A percentile compares a stretch with the other conserved stretches of the same genome.
These are phyloP conservation scores for Tulasnella sp. DNA, from an alignment of 768 basidiomycete genomes.

Conservation along the genomic window DNA sequence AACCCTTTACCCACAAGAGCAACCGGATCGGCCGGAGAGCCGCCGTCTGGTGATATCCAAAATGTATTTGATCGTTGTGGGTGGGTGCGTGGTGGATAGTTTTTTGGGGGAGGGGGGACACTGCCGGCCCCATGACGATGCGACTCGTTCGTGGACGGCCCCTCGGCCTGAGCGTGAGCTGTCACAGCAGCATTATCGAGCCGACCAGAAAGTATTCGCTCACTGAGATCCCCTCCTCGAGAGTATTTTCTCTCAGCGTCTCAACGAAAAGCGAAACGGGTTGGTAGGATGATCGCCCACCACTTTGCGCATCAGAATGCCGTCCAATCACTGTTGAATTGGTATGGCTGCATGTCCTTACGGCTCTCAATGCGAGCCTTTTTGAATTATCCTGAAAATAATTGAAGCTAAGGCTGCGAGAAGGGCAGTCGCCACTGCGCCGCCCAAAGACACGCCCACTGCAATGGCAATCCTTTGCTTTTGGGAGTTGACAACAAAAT, in stretches of 20 bases:
- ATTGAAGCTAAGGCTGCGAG: neutral
- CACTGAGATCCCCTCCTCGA: neutral
- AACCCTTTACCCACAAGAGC: neutral
- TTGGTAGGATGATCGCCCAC: neutral
- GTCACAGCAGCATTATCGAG: neutral
- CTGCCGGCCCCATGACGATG: neutral
- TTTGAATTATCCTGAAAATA: neutral
- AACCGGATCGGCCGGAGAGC: neutral
- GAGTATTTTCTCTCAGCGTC: neutral
- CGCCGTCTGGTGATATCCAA: neutral
- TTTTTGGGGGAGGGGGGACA: no score
- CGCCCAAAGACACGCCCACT: neutral
- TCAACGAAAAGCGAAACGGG: neutral
- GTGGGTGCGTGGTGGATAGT: neutral
- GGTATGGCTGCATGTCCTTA: neutral
- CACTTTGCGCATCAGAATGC: neutral
- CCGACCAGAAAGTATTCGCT: neutral
- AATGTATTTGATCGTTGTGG: neutral
- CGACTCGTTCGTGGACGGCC: neutral
- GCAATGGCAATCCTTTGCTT: neutral
- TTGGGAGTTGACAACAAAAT: neutral
- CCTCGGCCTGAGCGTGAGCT: neutral
- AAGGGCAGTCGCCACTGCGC: neutral
- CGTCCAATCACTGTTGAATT: neutral
- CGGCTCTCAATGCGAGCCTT: neutral